These are phyloP conservation scores for Botrytis fragariae DNA, from an alignment of 2,329 filamentous ascomycete species.

Conservation along the genomic window DNA sequence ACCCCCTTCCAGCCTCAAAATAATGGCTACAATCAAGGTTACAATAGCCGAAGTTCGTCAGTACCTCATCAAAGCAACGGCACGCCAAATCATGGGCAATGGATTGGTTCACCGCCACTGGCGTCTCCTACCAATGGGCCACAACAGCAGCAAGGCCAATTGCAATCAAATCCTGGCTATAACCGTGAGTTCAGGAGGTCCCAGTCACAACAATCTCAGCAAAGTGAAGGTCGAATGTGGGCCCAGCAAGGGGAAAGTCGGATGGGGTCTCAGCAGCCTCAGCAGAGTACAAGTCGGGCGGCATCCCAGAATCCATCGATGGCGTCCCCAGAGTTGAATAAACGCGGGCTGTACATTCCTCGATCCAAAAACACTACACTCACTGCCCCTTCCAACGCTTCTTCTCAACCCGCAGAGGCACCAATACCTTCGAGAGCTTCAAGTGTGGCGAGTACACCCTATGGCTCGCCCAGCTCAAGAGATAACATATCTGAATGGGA, in stretches of 20 bases:
- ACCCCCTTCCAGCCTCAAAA: slow-evolving; percentile 23
- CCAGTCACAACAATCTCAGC: slow-evolving; percentile 16
- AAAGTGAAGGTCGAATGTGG: neutral
- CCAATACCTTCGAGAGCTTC: slow-evolving; percentile 18
- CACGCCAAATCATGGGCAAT: slow-evolving; percentile 7
- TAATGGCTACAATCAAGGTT: slow-evolving; percentile 21
- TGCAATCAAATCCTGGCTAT: slow-evolving; percentile 9
- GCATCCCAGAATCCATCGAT: slow-evolving; percentile 21
- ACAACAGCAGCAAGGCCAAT: slow-evolving; percentile 21
- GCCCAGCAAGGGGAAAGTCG: slow-evolving; percentile 10
- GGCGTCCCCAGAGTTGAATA: neutral
- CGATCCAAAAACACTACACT: slow-evolving; percentile 11
- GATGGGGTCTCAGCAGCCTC: slow-evolving; percentile 8
- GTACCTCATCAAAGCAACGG: slow-evolving; percentile 15
- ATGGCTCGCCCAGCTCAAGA: slow-evolving; percentile 18
- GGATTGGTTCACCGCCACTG: slow-evolving; percentile 12
- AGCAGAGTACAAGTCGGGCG: neutral
- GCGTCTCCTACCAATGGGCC: slow-evolving; percentile 10
- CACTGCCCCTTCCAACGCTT: slow-evolving; percentile 13
- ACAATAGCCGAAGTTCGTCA: neutral
- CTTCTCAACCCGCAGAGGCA: slow-evolving; percentile 15
- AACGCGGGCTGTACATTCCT: slow-evolving; percentile 14
- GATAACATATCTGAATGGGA: slow-evolving; percentile 20
- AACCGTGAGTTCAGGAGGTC: slow-evolving; percentile 11
- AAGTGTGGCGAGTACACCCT: slow-evolving; percentile 27